Evolutionary conservation across 306 rosid species (phyloP).

Genomic region (Alnus glutinosa): DNA sequence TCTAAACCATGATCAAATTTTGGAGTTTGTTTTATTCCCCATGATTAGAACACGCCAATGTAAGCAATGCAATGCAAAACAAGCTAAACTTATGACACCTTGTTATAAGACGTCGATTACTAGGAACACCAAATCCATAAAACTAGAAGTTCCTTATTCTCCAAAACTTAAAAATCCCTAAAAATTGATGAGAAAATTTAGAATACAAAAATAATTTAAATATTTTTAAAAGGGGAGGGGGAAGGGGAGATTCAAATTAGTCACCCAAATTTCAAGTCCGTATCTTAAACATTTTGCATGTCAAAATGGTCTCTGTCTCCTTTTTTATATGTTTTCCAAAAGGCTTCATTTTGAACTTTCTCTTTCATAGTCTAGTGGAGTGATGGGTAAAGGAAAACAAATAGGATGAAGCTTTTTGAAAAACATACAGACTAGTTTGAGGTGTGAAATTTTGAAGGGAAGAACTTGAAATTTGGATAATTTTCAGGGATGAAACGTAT

Average conservation of each 20-base stretch:
- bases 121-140: neutral
- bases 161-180: neutral
- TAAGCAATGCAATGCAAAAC: neutral
- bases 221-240: neutral
- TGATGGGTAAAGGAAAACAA: no score
- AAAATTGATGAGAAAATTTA: neutral
- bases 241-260: no score
- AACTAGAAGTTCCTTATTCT: neutral
- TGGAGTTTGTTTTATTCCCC: neutral
- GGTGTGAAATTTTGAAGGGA: no score
- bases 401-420: no score
- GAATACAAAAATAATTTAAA: neutral
- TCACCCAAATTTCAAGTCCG: neutral
- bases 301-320: neutral
- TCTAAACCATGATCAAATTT: neutral
- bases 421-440: no score
- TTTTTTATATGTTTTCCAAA: no score
- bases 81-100: neutral
- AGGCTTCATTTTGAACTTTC: no score
- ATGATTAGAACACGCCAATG: neutral
- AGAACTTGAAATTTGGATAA: no score
- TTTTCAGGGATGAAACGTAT: no score
- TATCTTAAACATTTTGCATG: neutral
- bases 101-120: neutral
- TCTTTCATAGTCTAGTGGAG: no score